Base-by-base conservation (phyloP, 352 stramenopile genomes). In the Blastocystis hominis region DNA sequence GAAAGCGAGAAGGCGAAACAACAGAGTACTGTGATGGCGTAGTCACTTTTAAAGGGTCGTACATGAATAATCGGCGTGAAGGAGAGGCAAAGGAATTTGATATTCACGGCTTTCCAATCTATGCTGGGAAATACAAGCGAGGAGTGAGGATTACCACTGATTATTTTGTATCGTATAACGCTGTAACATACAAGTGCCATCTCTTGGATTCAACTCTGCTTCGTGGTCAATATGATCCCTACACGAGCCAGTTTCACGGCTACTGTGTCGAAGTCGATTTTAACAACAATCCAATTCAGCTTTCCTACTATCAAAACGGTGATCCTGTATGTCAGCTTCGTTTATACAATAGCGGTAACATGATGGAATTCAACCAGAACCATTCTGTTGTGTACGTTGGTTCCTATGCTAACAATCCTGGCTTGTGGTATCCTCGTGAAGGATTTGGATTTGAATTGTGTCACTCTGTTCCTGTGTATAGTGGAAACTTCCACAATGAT, bases 31-130 rank as follows among this genome's bases (percentile, higher is more conserved):
- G 9, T 9, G 4, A 55, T 53, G 66, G 44, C 2, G 47, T 55
- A 20, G 5, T 77, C 4, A 5, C 54, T 2, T 77, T 77, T 77
- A 36, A 77, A 34, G 66, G 66, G n/a, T 59, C 24, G 4, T 77
- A 77, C 36, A 20, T 42, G 30, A 50, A 34, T 50, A 44, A 77
- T 77, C 9, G 36, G 20, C 42, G 66, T 59, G 36, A 77, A 55
- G 66, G 66, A 77, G 30, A 59, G 38, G 66, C 34, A n/a, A 38
- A 77, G 30, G 66, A 77, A 34, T 77, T 68, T 68, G 47, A 77
- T 66, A 17, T 17, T 30, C 40, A n/a, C 66, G 7, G 47, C 34
- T 47, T 84, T 53, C 50, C 34, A 24, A 0, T 84, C 1, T 80
- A 80, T 63, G 36, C 44, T 30, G 42, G 69, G 20, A 40, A 47